Evolutionary conservation across 352 stramenopile genomes (phyloP).

Genomic region (Albugo laibachii): DNA sequence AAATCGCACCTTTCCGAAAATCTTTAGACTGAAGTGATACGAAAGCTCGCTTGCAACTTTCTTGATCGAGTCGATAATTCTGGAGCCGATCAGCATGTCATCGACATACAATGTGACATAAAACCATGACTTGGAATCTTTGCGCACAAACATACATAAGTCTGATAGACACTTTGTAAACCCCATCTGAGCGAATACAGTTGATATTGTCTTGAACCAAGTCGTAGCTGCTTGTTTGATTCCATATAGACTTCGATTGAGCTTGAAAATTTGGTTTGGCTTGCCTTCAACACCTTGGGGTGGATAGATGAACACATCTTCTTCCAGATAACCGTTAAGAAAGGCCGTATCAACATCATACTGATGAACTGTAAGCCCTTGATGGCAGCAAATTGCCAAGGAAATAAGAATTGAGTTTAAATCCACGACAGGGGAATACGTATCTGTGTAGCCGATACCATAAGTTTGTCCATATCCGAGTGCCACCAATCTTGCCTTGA

Average conservation of each 20-base stretch:
- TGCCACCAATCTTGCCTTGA: too few species aligned
- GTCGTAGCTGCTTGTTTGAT: slow-evolving; percentile 14
- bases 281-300: slow-evolving; percentile 4
- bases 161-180: neutral
- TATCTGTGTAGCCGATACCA: too few species aligned
- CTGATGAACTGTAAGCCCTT: slow-evolving; percentile 1
- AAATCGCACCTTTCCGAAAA: neutral
- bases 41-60: neutral
- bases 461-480: too few species aligned
- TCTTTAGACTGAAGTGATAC: neutral
- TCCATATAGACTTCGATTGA: slow-evolving; percentile 14
- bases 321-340: slow-evolving; percentile 11
- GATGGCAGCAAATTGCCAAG: neutral
- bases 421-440: too few species aligned
- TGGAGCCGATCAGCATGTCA: neutral
- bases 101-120: neutral
- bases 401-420: slow-evolving; percentile 3
- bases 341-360: slow-evolving; percentile 15
- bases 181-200: slow-evolving; percentile 1
- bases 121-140: too few species aligned
- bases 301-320: slow-evolving; percentile 9
- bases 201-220: slow-evolving; percentile 12
- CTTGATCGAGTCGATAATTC: neutral
- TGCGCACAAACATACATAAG: neutral
- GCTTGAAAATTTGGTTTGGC: slow-evolving; percentile 8